Evolutionary conservation across 1,284 basidiomycete species (phyloP).

Genomic region (Irpex sp.): DNA sequence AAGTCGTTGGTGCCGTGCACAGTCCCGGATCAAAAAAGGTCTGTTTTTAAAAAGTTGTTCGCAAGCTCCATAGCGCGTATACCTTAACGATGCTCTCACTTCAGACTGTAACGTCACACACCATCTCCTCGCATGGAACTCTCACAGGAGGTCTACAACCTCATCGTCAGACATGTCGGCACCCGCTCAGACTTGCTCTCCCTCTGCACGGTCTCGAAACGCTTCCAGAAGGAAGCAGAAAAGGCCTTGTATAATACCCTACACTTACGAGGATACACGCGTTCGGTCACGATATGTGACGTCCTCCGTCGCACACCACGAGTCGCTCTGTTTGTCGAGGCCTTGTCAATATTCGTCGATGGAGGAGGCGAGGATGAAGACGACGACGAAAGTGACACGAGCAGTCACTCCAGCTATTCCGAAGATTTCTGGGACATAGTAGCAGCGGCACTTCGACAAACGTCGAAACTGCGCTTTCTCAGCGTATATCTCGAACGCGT

Average conservation of each 20-base stretch:
- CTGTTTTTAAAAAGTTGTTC: slow-evolving; percentile 8
- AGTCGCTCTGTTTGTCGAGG: slow-evolving; percentile 44
- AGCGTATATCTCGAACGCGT: slow-evolving; percentile 42
- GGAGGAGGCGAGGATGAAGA: slow-evolving; percentile 11
- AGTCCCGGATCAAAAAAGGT: slow-evolving; percentile 10
- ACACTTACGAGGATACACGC: slow-evolving; percentile 33
- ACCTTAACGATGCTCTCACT: slow-evolving; percentile 1
- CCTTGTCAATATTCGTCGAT: slow-evolving; percentile 41
- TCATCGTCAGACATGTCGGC: slow-evolving; percentile 45
- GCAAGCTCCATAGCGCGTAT: neutral
- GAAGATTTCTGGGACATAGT: slow-evolving; percentile 45
- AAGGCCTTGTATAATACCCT: slow-evolving; percentile 55
- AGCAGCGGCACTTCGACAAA: slow-evolving; percentile 40
- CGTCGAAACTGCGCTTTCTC: slow-evolving; percentile 42
- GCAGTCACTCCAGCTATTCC: slow-evolving; percentile 15
- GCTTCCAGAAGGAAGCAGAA: slow-evolving; percentile 49
- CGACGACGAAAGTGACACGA: slow-evolving; percentile 7
- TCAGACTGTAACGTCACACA: neutral
- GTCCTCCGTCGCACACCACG: slow-evolving; percentile 40
- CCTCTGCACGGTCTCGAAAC: slow-evolving; percentile 51
- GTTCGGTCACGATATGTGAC: slow-evolving; percentile 38
- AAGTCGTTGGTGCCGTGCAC: slow-evolving; percentile 6
- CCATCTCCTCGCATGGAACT: slow-evolving; percentile 39
- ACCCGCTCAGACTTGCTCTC: slow-evolving; percentile 46
- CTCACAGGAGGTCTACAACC: slow-evolving; percentile 50